Percentiles rank a stretch among this genome's conserved stretches.
Conservation (phyloP, 805 yeast species). For the Henningerozyma blattae region DNA sequence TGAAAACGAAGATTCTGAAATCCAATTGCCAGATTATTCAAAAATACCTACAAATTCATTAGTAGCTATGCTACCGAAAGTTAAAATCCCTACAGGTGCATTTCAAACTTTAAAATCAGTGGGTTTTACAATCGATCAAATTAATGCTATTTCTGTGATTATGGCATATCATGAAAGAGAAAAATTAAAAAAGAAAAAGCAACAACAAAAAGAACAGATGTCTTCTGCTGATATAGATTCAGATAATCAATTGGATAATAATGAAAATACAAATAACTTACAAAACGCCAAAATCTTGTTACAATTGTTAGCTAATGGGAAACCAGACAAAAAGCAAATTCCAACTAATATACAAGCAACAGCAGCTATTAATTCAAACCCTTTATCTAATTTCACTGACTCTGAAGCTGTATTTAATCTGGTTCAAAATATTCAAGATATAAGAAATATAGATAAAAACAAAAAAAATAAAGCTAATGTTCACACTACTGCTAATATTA, state of each 20-base stretch:
- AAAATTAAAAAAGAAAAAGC: slow-evolving; percentile 5
- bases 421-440: not conserved
- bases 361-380: not conserved
- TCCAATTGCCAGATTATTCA: slow-evolving; percentile 22
- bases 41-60: slow-evolving; percentile 24
- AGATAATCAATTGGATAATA: not conserved
- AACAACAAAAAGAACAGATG: too few species aligned
- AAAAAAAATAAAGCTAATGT: not conserved
- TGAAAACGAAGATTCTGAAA: slow-evolving; percentile 4
- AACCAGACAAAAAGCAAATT: too few species aligned
- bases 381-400: not conserved
- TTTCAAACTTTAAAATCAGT: slow-evolving; percentile 48
- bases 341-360: too few species aligned
- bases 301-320: not conserved
- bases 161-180: slow-evolving; percentile 55
- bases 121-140: slow-evolving; percentile 58
- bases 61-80: slow-evolving; percentile 39
- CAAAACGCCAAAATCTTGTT: not conserved
- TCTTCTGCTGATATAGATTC: not conserved
- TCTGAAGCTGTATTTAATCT: too few species aligned
- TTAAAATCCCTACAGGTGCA: slow-evolving; percentile 66
- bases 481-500: not conserved
- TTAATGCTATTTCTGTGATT: slow-evolving; percentile 59
- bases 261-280: not conserved
- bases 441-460: not conserved